These are phyloP conservation scores for Mortierella sp. DNA, from an alignment of 371 early-diverging fungal genomes.

Conservation along the genomic window DNA sequence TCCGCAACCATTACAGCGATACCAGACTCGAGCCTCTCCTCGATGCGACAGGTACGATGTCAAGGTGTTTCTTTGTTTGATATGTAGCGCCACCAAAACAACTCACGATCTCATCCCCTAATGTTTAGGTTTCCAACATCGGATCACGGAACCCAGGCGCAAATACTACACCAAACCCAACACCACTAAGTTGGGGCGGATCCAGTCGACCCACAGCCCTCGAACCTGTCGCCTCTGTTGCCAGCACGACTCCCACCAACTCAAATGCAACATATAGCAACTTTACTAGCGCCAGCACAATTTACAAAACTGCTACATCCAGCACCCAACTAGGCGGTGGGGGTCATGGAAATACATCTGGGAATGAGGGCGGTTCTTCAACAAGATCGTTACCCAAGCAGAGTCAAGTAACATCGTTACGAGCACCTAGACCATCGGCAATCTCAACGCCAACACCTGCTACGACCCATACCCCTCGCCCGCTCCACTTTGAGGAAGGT, in stretches of 20 bases:
- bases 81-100: not conserved
- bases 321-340: not conserved
- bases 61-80: not conserved
- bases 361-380: too few species aligned
- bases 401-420: too few species aligned
- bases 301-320: not conserved
- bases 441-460: not conserved
- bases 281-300: not conserved
- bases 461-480: not conserved
- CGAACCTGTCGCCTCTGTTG: conserved; percentile 16
- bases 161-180: conserved; percentile 8
- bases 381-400: too few species aligned
- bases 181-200: conserved; percentile 30
- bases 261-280: not conserved
- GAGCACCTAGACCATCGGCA: not conserved
- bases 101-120: not conserved
- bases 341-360: not conserved
- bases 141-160: conserved; percentile 7
- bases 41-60: conserved; percentile 23
- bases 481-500: conserved; percentile 4
- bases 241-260: not conserved
- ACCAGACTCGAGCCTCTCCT: not conserved
- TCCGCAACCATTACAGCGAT: not conserved
- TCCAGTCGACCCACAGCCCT: conserved; percentile 25
- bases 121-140: conserved; percentile 19